Base-by-base conservation (phyloP, 2,329 filamentous ascomycete species). In the Neopestalotiopsis clavispora region DNA sequence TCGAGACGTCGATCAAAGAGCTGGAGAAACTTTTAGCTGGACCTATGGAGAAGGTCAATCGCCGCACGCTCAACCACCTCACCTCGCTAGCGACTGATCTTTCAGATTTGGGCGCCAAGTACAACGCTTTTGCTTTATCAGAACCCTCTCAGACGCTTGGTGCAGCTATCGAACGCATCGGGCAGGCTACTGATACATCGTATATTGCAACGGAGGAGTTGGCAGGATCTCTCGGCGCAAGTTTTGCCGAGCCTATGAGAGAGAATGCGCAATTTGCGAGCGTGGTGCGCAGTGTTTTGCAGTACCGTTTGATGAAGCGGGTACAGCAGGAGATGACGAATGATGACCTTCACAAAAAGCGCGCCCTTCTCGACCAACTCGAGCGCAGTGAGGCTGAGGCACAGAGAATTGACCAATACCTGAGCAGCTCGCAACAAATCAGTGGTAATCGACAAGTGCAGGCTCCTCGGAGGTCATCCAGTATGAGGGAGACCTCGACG, bases 251-350 rank as follows among this genome's bases (percentile, higher is more conserved):
- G 77, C 96, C 96, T 0, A 98, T 99, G 94, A 90, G 97, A 67
- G 96, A 99, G 82, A 97, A 94, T 75, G 95, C 96, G 13, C 96
- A 99, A 77, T 99, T 99, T 79, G 96, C 96, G 0, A 94, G 96
- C 12, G 94, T 99, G 1, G 96, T 99, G 3, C 90, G 95, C 57
- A 93, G 86, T 72, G 95, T 99, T 42, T 84, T 99, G 67, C 90
- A 93, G 72, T 99, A 98, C 78, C 87, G 96, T 17, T 92, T 98
- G 2, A 84, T 98, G 71, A 99, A 99, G 84, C 89, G 96, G 61
- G 94, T 99, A 66, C 96, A 99, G 78, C 94, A 98, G 79, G 96
- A 99, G 78, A 95, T 98, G 91, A 98, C 96, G 1, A 91, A 92
- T 59, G 96, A 99, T 69, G 95, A 99, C 75, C 85, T 99, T 12